Percentiles rank a stretch among this genome's conserved stretches.
These are phyloP conservation scores for Apiotrichum domesticum DNA, from an alignment of 1,284 basidiomycete genomes.

Conservation along the genomic window DNA sequence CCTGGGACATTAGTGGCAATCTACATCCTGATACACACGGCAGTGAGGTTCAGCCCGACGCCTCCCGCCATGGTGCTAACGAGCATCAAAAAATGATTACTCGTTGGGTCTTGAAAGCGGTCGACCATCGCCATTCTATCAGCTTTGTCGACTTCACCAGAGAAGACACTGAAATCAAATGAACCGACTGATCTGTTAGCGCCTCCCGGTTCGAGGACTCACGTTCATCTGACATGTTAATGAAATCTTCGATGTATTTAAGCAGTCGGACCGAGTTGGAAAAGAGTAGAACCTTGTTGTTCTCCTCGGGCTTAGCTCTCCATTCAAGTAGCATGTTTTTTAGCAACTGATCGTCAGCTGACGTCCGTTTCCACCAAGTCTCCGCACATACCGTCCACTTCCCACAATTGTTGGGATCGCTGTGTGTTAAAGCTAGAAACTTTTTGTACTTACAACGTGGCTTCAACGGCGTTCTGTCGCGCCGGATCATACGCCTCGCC, in stretches of 20 bases:
- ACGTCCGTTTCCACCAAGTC: not conserved
- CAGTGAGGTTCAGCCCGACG: conserved; percentile 43
- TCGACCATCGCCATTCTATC: conserved; percentile 49
- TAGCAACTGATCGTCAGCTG: conserved; percentile 37
- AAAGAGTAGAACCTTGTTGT: conserved; percentile 49
- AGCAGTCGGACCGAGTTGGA: conserved; percentile 49
- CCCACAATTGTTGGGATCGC: conserved; percentile 48
- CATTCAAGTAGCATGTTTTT: conserved; percentile 45
- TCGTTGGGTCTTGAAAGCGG: conserved; percentile 46
- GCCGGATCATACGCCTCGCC: conserved; percentile 26
- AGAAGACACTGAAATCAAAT: conserved; percentile 44
- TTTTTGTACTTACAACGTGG: conserved; percentile 25
- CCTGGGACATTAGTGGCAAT: conserved; percentile 17
- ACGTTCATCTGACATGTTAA: conserved; percentile 35
- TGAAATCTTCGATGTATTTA: conserved; percentile 48
- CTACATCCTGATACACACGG: conserved; percentile 23
- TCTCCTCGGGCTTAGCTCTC: conserved; percentile 44
- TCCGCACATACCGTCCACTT: conserved; percentile 47
- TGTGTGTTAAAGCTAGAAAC: conserved; percentile 1
- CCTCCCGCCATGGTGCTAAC: conserved; percentile 43
- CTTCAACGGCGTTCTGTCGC: conserved; percentile 23
- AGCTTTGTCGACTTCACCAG: conserved; percentile 45
- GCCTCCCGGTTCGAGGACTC: conserved; percentile 23
- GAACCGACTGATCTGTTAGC: conserved; percentile 25
- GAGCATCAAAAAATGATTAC: conserved; percentile 45